phyloP scores from a whole-genome alignment of 352 stramenopile genomes.

The Elongisporangium anandrum region DNA sequence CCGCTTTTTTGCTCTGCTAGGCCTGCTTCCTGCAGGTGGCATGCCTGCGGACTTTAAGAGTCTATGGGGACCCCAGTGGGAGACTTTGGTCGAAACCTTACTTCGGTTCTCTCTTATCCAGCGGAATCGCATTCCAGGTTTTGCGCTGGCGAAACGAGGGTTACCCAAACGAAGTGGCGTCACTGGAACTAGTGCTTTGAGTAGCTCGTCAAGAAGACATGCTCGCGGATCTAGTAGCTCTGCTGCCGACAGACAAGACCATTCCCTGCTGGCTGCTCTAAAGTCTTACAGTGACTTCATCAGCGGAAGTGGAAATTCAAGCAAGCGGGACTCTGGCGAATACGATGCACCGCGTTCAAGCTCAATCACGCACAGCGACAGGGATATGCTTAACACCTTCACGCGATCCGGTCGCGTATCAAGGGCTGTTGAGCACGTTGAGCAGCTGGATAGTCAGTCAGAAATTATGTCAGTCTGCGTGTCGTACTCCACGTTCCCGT shows the following conservation, averaged over 20 bases:
- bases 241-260: slow-evolving; percentile 45
- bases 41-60: slow-evolving; percentile 80
- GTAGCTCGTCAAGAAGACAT: slow-evolving; percentile 13
- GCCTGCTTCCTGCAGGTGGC: slow-evolving; percentile 59
- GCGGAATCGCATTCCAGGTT: slow-evolving; percentile 63
- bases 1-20: slow-evolving; percentile 71
- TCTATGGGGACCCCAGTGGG: slow-evolving; percentile 63
- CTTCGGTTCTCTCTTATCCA: slow-evolving; percentile 77
- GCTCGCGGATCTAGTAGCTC: slow-evolving; percentile 13
- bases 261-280: slow-evolving; percentile 51
- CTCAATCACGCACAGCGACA: slow-evolving; percentile 17
- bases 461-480: slow-evolving; percentile 71
- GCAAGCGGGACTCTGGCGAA: slow-evolving; percentile 22
- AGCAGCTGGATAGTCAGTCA: slow-evolving; percentile 64
- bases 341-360: slow-evolving; percentile 16
- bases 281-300: slow-evolving; percentile 77
- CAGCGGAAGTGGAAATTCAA: slow-evolving; percentile 18
- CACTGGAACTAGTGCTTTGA: slow-evolving; percentile 17
- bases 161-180: slow-evolving; percentile 40
- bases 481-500: slow-evolving; percentile 80
- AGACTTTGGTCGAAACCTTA: slow-evolving; percentile 56
- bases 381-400: slow-evolving; percentile 65
- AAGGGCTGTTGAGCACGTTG: slow-evolving; percentile 55
- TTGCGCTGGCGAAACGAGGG: slow-evolving; percentile 48
- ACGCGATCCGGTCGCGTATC: slow-evolving; percentile 55